A percentile compares a stretch with the other conserved stretches of the same genome.
Evolutionary conservation across 108 stramenopile genomes (phyloP).

Genomic region (Nitzschia sp.): DNA sequence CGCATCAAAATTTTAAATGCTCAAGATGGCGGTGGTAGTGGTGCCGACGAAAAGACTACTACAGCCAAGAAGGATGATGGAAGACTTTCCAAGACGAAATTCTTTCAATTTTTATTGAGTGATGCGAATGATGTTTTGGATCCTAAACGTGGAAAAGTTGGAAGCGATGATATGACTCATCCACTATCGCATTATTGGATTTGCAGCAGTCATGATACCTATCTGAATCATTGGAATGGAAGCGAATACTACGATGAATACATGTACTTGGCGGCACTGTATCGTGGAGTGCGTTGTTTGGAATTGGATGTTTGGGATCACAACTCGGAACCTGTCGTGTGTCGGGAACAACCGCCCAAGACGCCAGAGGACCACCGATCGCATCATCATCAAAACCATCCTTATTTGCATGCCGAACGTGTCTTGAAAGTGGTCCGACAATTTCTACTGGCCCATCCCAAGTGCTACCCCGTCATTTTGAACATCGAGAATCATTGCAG

Average conservation of each 20-base stretch:
- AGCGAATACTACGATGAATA: constrained; percentile 42
- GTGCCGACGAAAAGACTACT: constrained; percentile 12
- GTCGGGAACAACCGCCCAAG: constrained; percentile 17
- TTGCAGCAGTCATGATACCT: constrained; percentile 91
- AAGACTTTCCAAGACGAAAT: constrained; percentile 51
- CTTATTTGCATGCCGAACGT: constrained; percentile 32
- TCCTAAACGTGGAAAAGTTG: constrained; percentile 40
- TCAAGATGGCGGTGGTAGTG: no score
- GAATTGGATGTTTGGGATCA: constrained; percentile 96
- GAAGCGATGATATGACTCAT: constrained; percentile 78
- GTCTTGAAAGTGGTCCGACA: constrained; percentile 49
- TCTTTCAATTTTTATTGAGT: constrained; percentile 55
- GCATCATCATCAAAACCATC: no score
- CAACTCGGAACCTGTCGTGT: constrained; percentile 38
- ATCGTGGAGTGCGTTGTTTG: constrained; percentile 80
- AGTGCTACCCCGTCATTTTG: constrained; percentile 88
- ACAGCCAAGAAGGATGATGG: constrained; percentile 27
- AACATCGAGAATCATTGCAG: constrained; percentile 95
- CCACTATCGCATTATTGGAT: constrained; percentile 92
- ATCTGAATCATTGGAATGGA: constrained; percentile 43
- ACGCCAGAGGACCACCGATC: constrained; percentile 4
- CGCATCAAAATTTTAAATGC: constrained; percentile 56
- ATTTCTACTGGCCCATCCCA: constrained; percentile 51
- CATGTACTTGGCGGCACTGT: constrained; percentile 62
- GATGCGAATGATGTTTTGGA: constrained; percentile 72